Base-by-base conservation (phyloP, 257 asterid species). In the Ajuga chamaepitys region DNA sequence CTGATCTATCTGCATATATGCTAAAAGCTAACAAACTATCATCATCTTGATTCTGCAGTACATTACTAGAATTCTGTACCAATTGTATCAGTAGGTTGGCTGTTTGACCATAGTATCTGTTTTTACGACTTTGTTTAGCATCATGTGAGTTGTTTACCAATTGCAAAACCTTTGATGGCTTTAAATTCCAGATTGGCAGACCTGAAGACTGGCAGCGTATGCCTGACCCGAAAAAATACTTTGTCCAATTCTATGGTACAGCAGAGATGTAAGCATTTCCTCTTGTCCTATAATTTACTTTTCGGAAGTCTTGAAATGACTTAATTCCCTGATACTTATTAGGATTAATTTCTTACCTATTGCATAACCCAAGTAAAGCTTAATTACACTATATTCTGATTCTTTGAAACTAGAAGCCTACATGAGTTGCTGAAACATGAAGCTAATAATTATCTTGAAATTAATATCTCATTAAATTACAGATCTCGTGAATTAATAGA, bases 191-290 rank as follows among this genome's bases (percentile, higher is more conserved):
- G 95, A 86, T 90, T 48, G 74, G 96, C 83, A 78, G 78, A 47
- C 96, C 96, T 40, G 96, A 90, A 79, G 92, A 79, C 53, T 86
- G 91, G 91, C 37, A 74, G 44, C 80, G 78, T 57, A 68, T 64
- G 26, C 86, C 95, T 64, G 96, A 90, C 72, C 85, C 92, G 6
- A 88, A 73, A 75, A 88, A 90, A 70, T 82, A 80, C 73, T 90
- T 90, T 44, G 97, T 90, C 52, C 86, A 88, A 62, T 87, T 90
- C 85, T 90, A 68, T 78, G 97, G 97, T 53, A 90, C 97, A 69
- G 42, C 54, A 74, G 97, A 90, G 74, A 88, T 90, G 97, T 88
- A 83, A 84, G 96, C 73, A 61, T 57, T 44, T 66, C 35, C 64
- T 62, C 35, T 16, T n/a, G 16, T 30, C 13, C 50, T 40, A 8